These are phyloP conservation scores for Lentinula guzmanii DNA, from an alignment of 768 basidiomycete species.

Conservation along the genomic window DNA sequence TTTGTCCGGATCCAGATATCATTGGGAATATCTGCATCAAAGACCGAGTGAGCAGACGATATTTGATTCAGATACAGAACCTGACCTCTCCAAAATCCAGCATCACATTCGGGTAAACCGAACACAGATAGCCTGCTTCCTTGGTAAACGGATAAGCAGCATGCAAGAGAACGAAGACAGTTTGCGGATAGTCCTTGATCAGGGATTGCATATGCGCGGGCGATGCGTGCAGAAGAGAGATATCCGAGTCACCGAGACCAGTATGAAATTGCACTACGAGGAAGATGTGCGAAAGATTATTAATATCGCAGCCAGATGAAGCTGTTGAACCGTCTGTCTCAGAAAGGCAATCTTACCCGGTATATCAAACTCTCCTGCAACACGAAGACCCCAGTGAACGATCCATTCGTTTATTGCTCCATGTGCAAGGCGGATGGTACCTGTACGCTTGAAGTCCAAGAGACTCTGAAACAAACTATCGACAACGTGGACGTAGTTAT, in stretches of 20 bases:
- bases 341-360: slow-evolving; percentile 41
- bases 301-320: too few relatives aligned
- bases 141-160: slow-evolving; percentile 74
- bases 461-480: slow-evolving; percentile 23
- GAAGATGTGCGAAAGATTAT: background rate
- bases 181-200: slow-evolving; percentile 56
- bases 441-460: slow-evolving; percentile 26
- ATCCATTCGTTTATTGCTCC: slow-evolving; percentile 65
- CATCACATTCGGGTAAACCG: slow-evolving; percentile 69
- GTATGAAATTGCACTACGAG: slow-evolving; percentile 77
- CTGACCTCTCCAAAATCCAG: slow-evolving; percentile 73
- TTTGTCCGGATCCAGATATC: slow-evolving; percentile 59
- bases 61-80: background rate
- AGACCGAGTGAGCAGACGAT: background rate
- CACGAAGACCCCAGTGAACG: slow-evolving; percentile 46
- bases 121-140: slow-evolving; percentile 72
- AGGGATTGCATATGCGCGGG: slow-evolving; percentile 65
- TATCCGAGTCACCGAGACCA: slow-evolving; percentile 72
- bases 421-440: slow-evolving; percentile 46
- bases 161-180: slow-evolving; percentile 65
- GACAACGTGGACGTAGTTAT: background rate
- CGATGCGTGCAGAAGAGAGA: slow-evolving; percentile 49
- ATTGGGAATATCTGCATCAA: slow-evolving; percentile 52
- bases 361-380: slow-evolving; percentile 47
- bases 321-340: too few relatives aligned